Percentiles rank a stretch among this genome's conserved stretches.
Conservation (phyloP, 2,329 filamentous ascomycete genomes). For the Zalaria sp. region DNA sequence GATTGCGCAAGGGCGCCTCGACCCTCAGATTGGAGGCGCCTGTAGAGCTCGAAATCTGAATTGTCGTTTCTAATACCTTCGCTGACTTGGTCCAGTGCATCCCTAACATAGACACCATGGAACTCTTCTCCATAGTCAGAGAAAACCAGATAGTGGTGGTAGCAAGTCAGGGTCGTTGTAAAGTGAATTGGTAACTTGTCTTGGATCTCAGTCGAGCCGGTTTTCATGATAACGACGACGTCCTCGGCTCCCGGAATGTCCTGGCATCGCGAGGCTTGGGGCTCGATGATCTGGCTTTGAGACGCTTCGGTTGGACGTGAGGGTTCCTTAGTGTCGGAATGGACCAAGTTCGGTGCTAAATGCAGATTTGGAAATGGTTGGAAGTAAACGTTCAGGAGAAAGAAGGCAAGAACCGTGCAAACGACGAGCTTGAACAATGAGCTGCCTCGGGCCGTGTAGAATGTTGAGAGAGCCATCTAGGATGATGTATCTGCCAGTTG, state of each 20-base stretch:
- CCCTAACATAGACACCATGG: constrained; percentile 18
- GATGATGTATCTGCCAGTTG: too few species aligned
- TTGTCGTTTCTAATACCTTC: constrained; percentile 6
- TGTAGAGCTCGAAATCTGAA: constrained; percentile 15
- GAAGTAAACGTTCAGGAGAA: too few species aligned
- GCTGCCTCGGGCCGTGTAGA: too few species aligned
- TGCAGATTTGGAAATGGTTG: too few species aligned
- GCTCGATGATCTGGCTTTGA: too few species aligned
- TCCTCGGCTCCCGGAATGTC: constrained; percentile 24
- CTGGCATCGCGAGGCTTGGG: constrained; percentile 4
- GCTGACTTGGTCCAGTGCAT: constrained; percentile 12
- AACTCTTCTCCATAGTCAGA: constrained; percentile 23
- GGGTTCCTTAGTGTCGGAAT: too few species aligned
- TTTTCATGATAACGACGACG: constrained; percentile 37
- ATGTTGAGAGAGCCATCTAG: too few species aligned
- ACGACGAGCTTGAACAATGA: too few species aligned
- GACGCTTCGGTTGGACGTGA: too few species aligned
- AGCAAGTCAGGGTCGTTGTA: constrained; percentile 19
- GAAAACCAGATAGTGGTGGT: constrained; percentile 20
- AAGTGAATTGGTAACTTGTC: constrained; percentile 17
- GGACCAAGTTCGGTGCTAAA: too few species aligned
- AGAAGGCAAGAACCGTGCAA: too few species aligned
- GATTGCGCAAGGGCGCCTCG: constrained; percentile 6
- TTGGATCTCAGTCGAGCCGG: constrained; percentile 17
- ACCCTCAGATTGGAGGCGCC: constrained; percentile 10